Evolutionary conservation across 2,329 filamentous ascomycete genomes (phyloP), one percentile per base, ranked within the genome.

Genomic region (Pleomassaria siparia): DNA sequence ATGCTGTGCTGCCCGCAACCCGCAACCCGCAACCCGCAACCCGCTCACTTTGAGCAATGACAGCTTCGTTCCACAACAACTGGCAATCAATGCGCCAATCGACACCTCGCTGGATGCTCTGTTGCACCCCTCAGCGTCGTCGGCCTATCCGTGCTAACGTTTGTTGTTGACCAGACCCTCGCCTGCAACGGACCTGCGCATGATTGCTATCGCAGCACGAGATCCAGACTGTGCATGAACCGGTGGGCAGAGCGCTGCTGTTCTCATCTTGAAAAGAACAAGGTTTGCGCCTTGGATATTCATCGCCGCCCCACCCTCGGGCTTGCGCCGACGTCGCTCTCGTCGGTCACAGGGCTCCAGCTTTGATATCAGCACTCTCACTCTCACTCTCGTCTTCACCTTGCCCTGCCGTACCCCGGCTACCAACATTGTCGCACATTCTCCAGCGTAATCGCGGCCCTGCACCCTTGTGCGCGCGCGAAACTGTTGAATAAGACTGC

Each of bases 41-140:
- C 46, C 40, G 46, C 49, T 53, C 58, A 49, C 52, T 61, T 64
- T 52, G 54, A 66, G 64, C 54, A 58, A 56, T 70, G 66, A 69
- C 68, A 68, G 66, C 61, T 59, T 50, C 58, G 68, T 70, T 59
- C 52, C 62, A 69, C 68, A 60, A 55, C 60, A 43, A 62, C 52
- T 52, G 51, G 52, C 62, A 62, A 56, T 62, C 56, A 55, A 56
- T 54, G 55, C 63, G 57, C 58, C 56, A 54, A 55, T 64, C 58
- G 51, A 44, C 50, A 43, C 51, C 60, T 46, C 53, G 51, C 54
- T 55, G 46, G 53, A 47, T 40, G 40, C 45, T 43, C 44, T 41
- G 67, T 68, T 54, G 59, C 61, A 64, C 63, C 51, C 47, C 53
- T 51, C 49, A 54, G 56, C 21, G 40, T 49, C 51, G 51, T 58